Evolutionary conservation across 2,329 filamentous ascomycete genomes (phyloP).

Genomic region (Talaromyces sp.): DNA sequence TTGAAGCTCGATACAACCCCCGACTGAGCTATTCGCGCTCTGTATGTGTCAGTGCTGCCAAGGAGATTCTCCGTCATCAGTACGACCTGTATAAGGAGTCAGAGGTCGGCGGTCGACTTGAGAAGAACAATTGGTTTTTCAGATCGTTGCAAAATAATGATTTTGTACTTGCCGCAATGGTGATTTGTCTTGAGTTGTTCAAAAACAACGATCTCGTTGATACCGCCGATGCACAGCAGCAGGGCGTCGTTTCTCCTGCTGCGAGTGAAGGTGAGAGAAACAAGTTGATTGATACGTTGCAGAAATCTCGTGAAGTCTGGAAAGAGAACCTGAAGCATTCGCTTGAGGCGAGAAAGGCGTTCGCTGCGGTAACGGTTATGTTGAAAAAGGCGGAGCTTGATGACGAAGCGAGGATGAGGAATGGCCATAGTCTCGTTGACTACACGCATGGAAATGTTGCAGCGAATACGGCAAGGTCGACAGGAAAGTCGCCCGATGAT

Average conservation of each 20-base stretch:
- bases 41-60: constrained; percentile 46
- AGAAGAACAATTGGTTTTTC: constrained; percentile 54
- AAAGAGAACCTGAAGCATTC: constrained; percentile 15
- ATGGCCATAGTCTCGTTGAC: not conserved
- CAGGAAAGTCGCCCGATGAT: not conserved
- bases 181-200: constrained; percentile 49
- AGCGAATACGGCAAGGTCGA: not conserved
- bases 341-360: constrained; percentile 18
- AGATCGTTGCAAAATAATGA: constrained; percentile 56
- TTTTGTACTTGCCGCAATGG: constrained; percentile 57
- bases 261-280: not conserved
- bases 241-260: not conserved
- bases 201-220: constrained; percentile 3
- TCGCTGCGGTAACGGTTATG: constrained; percentile 18
- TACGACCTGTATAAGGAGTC: constrained; percentile 47
- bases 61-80: constrained; percentile 47
- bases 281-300: constrained; percentile 13
- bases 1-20: constrained; percentile 30
- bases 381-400: constrained; percentile 18
- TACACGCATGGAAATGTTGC: not conserved
- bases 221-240: constrained; percentile 2
- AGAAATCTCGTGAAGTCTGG: constrained; percentile 17
- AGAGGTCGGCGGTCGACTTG: constrained; percentile 51
- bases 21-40: constrained; percentile 40
- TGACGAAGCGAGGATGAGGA: constrained; percentile 8